These are phyloP conservation scores for Didymella lethalis DNA, from an alignment of 2,329 filamentous ascomycete species.

Conservation along the genomic window DNA sequence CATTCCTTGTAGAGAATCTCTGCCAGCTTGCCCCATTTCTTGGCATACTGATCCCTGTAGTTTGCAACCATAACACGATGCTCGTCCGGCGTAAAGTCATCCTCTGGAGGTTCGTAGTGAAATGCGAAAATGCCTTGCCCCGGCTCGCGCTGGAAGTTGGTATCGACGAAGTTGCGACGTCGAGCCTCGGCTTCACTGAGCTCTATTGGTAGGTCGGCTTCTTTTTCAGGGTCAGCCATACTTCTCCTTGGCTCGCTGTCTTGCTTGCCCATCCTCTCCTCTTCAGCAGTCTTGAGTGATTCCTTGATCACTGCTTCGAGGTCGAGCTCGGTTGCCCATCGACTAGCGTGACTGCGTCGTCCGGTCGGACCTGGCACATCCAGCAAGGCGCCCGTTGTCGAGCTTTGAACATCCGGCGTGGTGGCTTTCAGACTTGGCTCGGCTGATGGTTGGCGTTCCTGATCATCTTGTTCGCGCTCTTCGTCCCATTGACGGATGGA, in stretches of 20 bases:
- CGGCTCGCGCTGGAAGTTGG: constrained; percentile 69
- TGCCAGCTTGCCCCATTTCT: constrained; percentile 83
- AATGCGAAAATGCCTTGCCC: constrained; percentile 73
- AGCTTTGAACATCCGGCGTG: constrained; percentile 57
- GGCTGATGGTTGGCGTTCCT: constrained; percentile 46
- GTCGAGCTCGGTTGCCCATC: constrained; percentile 70
- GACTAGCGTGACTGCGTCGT: constrained; percentile 42
- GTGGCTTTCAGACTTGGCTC: constrained; percentile 47
- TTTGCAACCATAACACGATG: constrained; percentile 74
- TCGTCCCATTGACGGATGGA: constrained; percentile 53
- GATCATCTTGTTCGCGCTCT: constrained; percentile 50
- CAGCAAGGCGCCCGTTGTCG: constrained; percentile 38
- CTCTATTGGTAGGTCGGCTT: constrained; percentile 77
- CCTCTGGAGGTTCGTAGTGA: constrained; percentile 74
- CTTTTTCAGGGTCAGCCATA: constrained; percentile 77
- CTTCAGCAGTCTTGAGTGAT: constrained; percentile 71
- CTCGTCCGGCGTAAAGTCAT: constrained; percentile 79
- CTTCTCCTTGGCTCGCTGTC: constrained; percentile 67
- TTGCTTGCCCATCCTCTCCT: constrained; percentile 74
- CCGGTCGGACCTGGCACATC: constrained; percentile 42
- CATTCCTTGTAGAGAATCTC: constrained; percentile 62
- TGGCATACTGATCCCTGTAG: constrained; percentile 74
- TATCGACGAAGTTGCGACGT: constrained; percentile 69
- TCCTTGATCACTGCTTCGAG: constrained; percentile 75
- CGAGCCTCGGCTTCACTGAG: constrained; percentile 67